These are phyloP conservation scores for Nakazawaea sp. DNA, from an alignment of 805 yeast genomes.

Conservation along the genomic window DNA sequence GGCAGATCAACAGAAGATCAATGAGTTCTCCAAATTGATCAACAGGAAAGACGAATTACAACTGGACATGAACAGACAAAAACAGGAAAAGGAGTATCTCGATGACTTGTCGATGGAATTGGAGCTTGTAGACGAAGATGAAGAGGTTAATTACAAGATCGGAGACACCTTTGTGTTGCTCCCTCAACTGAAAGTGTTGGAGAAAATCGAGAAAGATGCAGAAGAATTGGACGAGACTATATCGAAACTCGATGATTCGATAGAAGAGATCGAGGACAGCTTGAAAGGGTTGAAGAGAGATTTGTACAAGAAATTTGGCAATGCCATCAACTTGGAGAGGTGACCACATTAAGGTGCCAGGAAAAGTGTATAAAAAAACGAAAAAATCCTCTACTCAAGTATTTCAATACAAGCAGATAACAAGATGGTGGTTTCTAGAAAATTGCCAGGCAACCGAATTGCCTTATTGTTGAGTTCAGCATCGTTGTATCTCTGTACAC, in stretches of 20 bases:
- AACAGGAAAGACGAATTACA: slow-evolving; percentile 56
- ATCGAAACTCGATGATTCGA: slow-evolving; percentile 33
- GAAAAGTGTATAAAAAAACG: background rate
- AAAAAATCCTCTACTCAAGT: background rate
- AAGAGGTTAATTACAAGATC: slow-evolving; percentile 63
- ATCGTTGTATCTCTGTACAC: slow-evolving; percentile 1
- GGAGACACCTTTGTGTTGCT: slow-evolving; percentile 78
- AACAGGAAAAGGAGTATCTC: slow-evolving; percentile 76
- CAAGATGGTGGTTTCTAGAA: background rate
- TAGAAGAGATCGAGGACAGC: slow-evolving; percentile 46
- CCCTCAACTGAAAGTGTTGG: slow-evolving; percentile 59
- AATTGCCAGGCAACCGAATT: slow-evolving; percentile 4
- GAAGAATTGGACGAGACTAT: slow-evolving; percentile 47
- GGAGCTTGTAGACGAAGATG: slow-evolving; percentile 78
- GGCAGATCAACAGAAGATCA: slow-evolving; percentile 87
- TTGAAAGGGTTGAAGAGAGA: slow-evolving; percentile 58
- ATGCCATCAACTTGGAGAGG: slow-evolving; percentile 77
- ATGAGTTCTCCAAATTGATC: slow-evolving; percentile 79
- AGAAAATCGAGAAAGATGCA: slow-evolving; percentile 57
- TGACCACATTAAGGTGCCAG: slow-evolving; percentile 15
- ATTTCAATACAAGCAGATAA: too few species aligned
- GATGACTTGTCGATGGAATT: slow-evolving; percentile 83
- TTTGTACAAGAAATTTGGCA: slow-evolving; percentile 87
- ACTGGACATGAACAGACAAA: slow-evolving; percentile 38
- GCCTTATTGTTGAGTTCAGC: slow-evolving; percentile 1